A percentile compares a stretch with the other conserved stretches of the same genome.
Evolutionary conservation across 345 rosid species (phyloP).

Genomic region (Cardamine occulta): DNA sequence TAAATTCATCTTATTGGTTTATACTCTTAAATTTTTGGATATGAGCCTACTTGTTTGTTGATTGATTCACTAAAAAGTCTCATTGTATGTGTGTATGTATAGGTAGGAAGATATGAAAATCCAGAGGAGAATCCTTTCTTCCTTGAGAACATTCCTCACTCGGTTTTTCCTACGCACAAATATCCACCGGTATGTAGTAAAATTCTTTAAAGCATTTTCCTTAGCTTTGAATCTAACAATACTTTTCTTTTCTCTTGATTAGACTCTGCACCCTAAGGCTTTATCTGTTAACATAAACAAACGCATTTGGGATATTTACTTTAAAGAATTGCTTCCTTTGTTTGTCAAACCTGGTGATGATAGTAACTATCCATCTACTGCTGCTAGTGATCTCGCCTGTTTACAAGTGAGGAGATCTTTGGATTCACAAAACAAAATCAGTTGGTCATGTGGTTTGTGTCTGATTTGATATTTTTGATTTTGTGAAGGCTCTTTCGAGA

Average conservation of each 20-base stretch:
- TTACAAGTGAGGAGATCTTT: constrained; percentile 61
- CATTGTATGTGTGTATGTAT: background rate
- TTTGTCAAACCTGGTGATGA: constrained; percentile 74
- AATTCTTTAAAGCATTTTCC: constrained; percentile 8
- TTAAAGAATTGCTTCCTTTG: constrained; percentile 68
- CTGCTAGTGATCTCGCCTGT: constrained; percentile 66
- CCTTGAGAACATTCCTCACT: constrained; percentile 57
- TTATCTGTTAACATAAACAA: constrained; percentile 64
- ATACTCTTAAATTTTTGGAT: background rate
- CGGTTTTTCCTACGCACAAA: constrained; percentile 46
- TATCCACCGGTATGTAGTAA: constrained; percentile 55
- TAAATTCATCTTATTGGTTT: background rate
- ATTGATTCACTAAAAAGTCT: background rate
- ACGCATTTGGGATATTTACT: constrained; percentile 71
- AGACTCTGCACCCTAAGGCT: constrained; percentile 72
- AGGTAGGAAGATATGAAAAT: constrained; percentile 79
- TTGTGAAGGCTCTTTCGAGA: constrained; percentile 73
- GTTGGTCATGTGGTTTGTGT: background rate
- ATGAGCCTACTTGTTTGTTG: constrained; percentile 6
- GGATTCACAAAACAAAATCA: background rate
- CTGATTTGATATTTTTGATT: constrained; percentile 12
- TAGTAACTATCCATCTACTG: constrained; percentile 76
- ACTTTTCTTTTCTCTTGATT: background rate
- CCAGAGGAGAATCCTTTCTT: constrained; percentile 92
- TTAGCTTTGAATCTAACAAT: background rate